A percentile compares a stretch with the other conserved stretches of the same genome.
Conservation (phyloP, 768 basidiomycete genomes). For the Mycena maculata region DNA sequence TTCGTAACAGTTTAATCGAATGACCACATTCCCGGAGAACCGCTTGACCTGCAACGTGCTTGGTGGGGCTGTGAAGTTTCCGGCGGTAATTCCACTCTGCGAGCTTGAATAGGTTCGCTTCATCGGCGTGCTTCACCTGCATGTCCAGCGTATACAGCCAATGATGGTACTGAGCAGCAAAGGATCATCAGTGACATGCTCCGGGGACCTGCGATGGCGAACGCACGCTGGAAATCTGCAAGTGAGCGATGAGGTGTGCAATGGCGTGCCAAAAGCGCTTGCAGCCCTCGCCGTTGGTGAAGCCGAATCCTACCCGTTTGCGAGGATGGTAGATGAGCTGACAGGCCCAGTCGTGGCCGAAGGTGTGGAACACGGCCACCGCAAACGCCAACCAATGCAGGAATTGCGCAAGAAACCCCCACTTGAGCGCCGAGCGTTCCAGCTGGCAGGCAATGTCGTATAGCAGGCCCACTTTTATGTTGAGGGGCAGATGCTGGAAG, state of each 20-base stretch:
- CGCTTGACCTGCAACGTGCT: slow-evolving; percentile 20
- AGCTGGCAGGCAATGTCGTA: slow-evolving; percentile 55
- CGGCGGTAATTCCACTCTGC: slow-evolving; percentile 26
- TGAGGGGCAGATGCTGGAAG: slow-evolving; percentile 45
- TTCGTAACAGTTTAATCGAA: background rate
- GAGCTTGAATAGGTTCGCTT: slow-evolving; percentile 24
- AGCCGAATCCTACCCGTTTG: slow-evolving; percentile 44
- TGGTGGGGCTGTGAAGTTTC: background rate
- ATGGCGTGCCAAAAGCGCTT: slow-evolving; percentile 49
- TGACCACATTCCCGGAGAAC: background rate
- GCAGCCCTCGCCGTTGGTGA: slow-evolving; percentile 45
- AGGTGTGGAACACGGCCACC: slow-evolving; percentile 53
- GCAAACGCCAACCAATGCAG: slow-evolving; percentile 42
- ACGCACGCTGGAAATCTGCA: slow-evolving; percentile 44
- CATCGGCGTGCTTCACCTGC: slow-evolving; percentile 37
- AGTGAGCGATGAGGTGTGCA: slow-evolving; percentile 39
- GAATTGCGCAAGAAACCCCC: slow-evolving; percentile 40
- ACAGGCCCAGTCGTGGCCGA: slow-evolving; percentile 54
- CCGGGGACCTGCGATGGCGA: no score
- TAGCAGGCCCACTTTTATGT: slow-evolving; percentile 38
- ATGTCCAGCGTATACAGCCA: slow-evolving; percentile 41
- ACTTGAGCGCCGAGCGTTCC: slow-evolving; percentile 40
- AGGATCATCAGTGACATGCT: no score
- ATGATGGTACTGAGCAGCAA: slow-evolving; percentile 41
- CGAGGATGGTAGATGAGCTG: slow-evolving; percentile 51